Evolutionary conservation across 1,284 basidiomycete species (phyloP).

Genomic region (Ganoderma lingzhi): DNA sequence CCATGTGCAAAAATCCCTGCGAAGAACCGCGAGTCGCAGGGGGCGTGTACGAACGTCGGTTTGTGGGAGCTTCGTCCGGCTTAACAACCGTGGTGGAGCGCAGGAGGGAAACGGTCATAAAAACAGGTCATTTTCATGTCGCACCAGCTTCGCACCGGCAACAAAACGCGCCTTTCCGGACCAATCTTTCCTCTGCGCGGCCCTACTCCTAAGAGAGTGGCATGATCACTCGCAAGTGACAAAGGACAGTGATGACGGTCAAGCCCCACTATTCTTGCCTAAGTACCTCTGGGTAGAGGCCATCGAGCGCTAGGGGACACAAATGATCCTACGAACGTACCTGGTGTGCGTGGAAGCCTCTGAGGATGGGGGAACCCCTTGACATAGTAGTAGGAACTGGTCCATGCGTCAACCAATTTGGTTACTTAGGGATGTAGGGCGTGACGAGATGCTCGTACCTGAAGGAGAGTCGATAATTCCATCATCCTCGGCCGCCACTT

Average conservation of each 20-base stretch:
- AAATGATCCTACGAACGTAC: slow-evolving; percentile 12
- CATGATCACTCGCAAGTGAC: neutral
- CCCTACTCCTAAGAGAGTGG: neutral
- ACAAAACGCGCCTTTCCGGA: neutral
- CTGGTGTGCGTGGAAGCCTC: slow-evolving; percentile 20
- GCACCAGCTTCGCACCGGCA: slow-evolving; percentile 1
- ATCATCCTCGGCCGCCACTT: neutral
- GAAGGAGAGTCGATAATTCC: slow-evolving; percentile 10
- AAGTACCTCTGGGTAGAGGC: no score
- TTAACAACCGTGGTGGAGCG: neutral
- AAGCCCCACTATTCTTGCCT: neutral
- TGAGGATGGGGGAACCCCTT: slow-evolving; percentile 21
- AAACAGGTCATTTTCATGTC: neutral
- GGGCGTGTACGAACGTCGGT: neutral
- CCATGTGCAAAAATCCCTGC: neutral
- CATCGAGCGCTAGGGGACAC: neutral
- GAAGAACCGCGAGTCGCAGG: neutral
- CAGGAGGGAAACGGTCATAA: neutral
- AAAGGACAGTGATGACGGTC: neutral
- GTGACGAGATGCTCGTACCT: slow-evolving; percentile 11
- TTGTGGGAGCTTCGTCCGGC: neutral
- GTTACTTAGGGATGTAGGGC: neutral
- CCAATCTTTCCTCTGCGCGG: neutral
- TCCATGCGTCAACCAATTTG: neutral
- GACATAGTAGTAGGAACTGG: neutral